Conservation (phyloP, 177 flowering plant species). For the Vitis hybrid region DNA sequence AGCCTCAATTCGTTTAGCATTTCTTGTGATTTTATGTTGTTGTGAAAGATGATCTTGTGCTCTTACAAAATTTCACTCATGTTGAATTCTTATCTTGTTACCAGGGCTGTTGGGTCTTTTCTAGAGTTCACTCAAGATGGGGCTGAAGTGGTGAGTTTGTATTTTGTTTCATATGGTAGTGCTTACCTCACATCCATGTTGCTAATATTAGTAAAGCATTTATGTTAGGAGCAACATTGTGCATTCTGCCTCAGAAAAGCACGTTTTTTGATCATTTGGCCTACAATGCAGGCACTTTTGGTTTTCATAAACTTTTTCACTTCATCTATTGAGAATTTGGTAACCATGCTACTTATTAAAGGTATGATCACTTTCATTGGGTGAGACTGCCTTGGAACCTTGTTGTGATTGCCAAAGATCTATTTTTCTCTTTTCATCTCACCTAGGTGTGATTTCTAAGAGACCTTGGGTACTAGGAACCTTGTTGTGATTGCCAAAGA, state of each 20-base stretch:
- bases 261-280: neutral
- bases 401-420: too few species aligned
- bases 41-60: neutral
- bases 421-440: too few species aligned
- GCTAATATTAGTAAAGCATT: neutral
- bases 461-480: too few species aligned
- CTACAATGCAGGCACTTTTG: neutral
- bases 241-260: neutral
- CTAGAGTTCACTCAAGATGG: conserved; percentile 85
- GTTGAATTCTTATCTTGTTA: conserved; percentile 7
- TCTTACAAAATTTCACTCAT: neutral
- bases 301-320: neutral
- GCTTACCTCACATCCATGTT: neutral
- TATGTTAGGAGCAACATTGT: neutral
- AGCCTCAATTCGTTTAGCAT: neutral
- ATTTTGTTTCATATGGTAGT: neutral
- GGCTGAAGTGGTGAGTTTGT: conserved; percentile 74
- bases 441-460: too few species aligned
- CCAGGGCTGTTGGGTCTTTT: conserved; percentile 96
- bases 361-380: too few species aligned
- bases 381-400: too few species aligned
- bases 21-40: neutral
- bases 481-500: neutral
- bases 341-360: too few species aligned
- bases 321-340: too few species aligned